These are phyloP conservation scores for Russula sp. DNA, from an alignment of 768 basidiomycete genomes.

Conservation along the genomic window DNA sequence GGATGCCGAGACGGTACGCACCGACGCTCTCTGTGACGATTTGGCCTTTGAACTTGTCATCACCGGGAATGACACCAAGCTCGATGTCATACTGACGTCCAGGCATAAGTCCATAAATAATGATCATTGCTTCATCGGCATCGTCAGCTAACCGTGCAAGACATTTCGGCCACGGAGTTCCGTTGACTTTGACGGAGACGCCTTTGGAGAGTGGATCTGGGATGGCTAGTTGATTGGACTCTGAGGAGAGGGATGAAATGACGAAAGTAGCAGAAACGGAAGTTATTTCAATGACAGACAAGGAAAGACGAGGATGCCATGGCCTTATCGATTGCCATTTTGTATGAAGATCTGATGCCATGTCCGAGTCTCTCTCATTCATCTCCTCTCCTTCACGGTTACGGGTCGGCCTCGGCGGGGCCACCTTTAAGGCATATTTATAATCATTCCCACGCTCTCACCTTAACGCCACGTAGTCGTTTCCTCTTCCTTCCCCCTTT, in stretches of 20 bases:
- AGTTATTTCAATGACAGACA: constrained; percentile 73
- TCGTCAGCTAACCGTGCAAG: constrained; percentile 76
- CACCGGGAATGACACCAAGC: constrained; percentile 62
- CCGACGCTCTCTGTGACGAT: constrained; percentile 58
- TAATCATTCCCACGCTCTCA: constrained; percentile 2
- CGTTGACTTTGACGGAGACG: constrained; percentile 75
- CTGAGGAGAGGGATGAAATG: constrained; percentile 47
- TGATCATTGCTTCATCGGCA: constrained; percentile 82
- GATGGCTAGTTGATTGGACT: constrained; percentile 34
- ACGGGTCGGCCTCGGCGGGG: too few species aligned
- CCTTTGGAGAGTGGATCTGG: constrained; percentile 67
- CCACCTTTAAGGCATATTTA: not conserved
- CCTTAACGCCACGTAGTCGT: constrained; percentile 2
- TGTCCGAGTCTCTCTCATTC: too few species aligned
- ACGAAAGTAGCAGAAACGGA: constrained; percentile 82
- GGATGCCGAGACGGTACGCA: constrained; percentile 20
- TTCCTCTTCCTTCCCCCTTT: not conserved
- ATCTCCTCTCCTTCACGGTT: too few species aligned
- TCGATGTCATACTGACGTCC: constrained; percentile 90
- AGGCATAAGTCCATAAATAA: constrained; percentile 84
- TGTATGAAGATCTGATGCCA: too few species aligned
- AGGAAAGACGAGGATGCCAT: constrained; percentile 65
- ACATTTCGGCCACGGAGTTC: constrained; percentile 70
- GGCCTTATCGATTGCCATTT: constrained; percentile 36
- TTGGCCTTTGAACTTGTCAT: constrained; percentile 51